Base-by-base conservation (phyloP, 805 yeast genomes). In the Candida anglica region DNA sequence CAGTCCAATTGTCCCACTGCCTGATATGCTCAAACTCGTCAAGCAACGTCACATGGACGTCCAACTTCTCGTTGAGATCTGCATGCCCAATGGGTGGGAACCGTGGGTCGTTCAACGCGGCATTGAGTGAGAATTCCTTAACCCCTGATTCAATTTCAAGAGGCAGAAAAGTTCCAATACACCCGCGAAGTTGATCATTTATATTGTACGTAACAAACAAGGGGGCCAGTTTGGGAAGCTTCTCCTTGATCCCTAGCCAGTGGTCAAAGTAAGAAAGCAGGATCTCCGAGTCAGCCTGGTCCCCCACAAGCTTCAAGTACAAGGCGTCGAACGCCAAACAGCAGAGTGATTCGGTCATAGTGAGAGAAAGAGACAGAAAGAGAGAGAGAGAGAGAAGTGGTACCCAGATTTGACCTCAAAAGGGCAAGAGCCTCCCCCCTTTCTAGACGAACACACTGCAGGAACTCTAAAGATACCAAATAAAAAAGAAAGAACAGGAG, bases 201-300 rank as follows among this genome's bases (percentile, higher is more conserved):
- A 72, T 69, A 46, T 78, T 80, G 96, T 96, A 93, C 0, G 98
- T 93, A 20, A 91, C 83, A 60, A 93, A 93, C 18, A 91, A 59
- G 0, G 98, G 93, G 0, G 66, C 61, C 17, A 40, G 36, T 3
- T 34, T 6, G 2, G 63, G 65, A 10, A 49, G 28, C 5, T 33
- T 14, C 6, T 24, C 13, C 2, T 36, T 19, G n/a, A n/a, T n/a
- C n/a, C n/a, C n/a, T n/a, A n/a, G n/a, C n/a, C n/a, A n/a, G n/a
- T n/a, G n/a, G n/a, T n/a, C n/a, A n/a, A n/a, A n/a, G n/a, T n/a
- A n/a, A n/a, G n/a, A n/a, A n/a, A n/a, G n/a, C n/a, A n/a, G n/a
- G n/a, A n/a, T n/a, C n/a, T n/a, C n/a, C n/a, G n/a, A n/a, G n/a
- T n/a, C n/a, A n/a, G n/a, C n/a, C n/a, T n/a, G n/a, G n/a, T n/a